These are phyloP conservation scores for Saussurea involucrata DNA, from an alignment of 129 eudicot genomes.

Conservation along the genomic window DNA sequence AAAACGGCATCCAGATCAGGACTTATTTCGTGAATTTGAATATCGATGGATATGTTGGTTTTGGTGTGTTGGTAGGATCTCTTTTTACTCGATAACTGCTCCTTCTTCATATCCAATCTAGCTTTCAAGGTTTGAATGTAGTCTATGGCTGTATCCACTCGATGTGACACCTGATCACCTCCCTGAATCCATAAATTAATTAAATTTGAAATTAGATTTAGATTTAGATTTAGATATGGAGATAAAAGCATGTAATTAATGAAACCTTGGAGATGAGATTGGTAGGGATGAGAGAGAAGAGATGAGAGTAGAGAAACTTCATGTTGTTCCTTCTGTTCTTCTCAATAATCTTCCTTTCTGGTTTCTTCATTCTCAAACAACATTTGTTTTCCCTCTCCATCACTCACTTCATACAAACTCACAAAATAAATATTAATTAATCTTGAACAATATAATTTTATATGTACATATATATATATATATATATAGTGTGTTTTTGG, in stretches of 20 bases:
- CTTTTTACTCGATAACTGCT: slow-evolving; percentile 21
- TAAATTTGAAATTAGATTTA: too few relatives aligned
- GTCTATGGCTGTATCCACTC: slow-evolving; percentile 56
- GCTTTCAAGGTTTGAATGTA: slow-evolving; percentile 49
- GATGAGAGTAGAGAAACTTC: slow-evolving; percentile 55
- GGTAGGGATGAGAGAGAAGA: slow-evolving; percentile 57
- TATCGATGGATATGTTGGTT: neutral
- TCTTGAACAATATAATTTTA: too few relatives aligned
- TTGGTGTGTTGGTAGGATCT: slow-evolving; percentile 11
- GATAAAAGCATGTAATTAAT: too few relatives aligned
- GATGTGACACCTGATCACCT: slow-evolving; percentile 40
- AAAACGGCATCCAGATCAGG: slow-evolving; percentile 36
- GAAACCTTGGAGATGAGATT: slow-evolving; percentile 40
- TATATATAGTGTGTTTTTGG: neutral
- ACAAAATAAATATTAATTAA: too few relatives aligned
- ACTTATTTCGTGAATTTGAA: slow-evolving; percentile 44
- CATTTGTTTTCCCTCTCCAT: neutral
- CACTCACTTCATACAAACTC: neutral
- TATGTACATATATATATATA: too few relatives aligned
- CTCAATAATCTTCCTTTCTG: slow-evolving; percentile 51
- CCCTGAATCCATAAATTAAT: slow-evolving; percentile 28
- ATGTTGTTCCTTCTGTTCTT: slow-evolving; percentile 61
- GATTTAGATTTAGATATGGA: too few relatives aligned
- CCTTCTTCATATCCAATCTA: slow-evolving; percentile 46
- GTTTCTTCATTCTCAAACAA: slow-evolving; percentile 11